These are phyloP conservation scores for Arbutus unedo DNA, from an alignment of 148 eudicot species.

Conservation along the genomic window DNA sequence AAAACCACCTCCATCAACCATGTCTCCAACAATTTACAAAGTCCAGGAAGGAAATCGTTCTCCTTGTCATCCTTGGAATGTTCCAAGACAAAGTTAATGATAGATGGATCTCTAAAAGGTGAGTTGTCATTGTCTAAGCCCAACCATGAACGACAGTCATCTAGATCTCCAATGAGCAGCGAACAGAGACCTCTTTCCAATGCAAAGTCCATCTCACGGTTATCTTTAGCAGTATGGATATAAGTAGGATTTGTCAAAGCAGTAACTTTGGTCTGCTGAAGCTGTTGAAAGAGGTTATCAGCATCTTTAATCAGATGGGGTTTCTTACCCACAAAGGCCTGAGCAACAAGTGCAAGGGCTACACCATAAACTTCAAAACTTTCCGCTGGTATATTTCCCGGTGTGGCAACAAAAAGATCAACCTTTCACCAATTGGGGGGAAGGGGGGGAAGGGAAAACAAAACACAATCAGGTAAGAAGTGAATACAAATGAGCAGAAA, in stretches of 20 bases:
- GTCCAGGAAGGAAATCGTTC: constrained; percentile 77
- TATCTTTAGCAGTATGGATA: constrained; percentile 36
- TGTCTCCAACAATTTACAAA: constrained; percentile 91
- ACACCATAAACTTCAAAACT: constrained; percentile 95
- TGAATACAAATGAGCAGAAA: not conserved
- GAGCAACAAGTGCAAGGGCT: constrained; percentile 94
- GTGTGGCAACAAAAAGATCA: constrained; percentile 84
- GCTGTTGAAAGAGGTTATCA: constrained; percentile 85
- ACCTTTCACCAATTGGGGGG: constrained; percentile 41
- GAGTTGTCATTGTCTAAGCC: constrained; percentile 80
- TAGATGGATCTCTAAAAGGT: constrained; percentile 71
- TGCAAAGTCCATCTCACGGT: constrained; percentile 77
- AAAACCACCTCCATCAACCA: constrained; percentile 98
- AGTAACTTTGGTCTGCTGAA: constrained; percentile 72
- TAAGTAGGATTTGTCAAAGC: constrained; percentile 47
- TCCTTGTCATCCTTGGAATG: constrained; percentile 73
- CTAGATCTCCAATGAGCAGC: constrained; percentile 93
- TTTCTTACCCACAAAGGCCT: constrained; percentile 77
- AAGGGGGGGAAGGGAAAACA: not conserved
- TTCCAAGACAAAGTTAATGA: constrained; percentile 71
- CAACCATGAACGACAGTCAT: constrained; percentile 86
- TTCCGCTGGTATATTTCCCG: constrained; percentile 88
- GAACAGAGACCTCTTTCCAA: constrained; percentile 96
- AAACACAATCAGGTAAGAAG: not conserved
- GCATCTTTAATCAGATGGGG: constrained; percentile 93